Evolutionary conservation across 1,139 yeast species (phyloP), one percentile per base, ranked within the genome.

Genomic region (Sugiyamaella sp.): DNA sequence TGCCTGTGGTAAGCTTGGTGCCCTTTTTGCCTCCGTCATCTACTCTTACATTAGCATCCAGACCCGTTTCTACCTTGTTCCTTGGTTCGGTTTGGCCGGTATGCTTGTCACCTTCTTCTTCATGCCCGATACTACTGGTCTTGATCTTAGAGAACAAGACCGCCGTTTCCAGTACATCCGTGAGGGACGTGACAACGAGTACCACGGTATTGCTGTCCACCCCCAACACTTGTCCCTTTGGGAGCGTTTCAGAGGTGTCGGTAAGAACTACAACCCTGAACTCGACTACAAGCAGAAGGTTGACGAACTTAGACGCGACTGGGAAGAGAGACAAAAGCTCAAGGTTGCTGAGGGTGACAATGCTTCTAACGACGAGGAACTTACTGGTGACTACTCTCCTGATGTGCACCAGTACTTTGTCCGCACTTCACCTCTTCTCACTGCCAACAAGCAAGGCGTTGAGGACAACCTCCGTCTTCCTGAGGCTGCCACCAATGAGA

Each of bases 1-100:
- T 62, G 98, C 96, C 52, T 71, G 83, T 50, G 99, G 99, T 80
- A 93, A 93, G 77, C 78, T 88, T 62, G 99, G 99, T 77, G 98
- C 99, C 57, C 89, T 93, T 63, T 82, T 93, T 75, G 98, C 98
- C 38, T 95, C 90, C 75, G 86, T 95, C 59, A 64, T 71, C 37
- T 71, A 69, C 66, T 70, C 70, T 63, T 71, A 71, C 64, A 68
- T 70, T 52, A n/a, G 51, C 35, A 61, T 56, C 35, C 69, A 67
- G 61, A 66, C 68, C 52, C 67, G 66, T 62, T 70, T 71, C 66
- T 63, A 67, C 64, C 59, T 71, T 57, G 74, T 71, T 9, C 73
- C 74, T 22, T 71, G 74, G 74, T 71, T 70, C 57, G 74, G 74
- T 48, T 63, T 71, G 6, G 65, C 64, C 8, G 74, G 74, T 51